A percentile compares a stretch with the other conserved stretches of the same genome.
phyloP scores from a whole-genome alignment of 1,284 basidiomycete species.

The Trametes sp. region DNA sequence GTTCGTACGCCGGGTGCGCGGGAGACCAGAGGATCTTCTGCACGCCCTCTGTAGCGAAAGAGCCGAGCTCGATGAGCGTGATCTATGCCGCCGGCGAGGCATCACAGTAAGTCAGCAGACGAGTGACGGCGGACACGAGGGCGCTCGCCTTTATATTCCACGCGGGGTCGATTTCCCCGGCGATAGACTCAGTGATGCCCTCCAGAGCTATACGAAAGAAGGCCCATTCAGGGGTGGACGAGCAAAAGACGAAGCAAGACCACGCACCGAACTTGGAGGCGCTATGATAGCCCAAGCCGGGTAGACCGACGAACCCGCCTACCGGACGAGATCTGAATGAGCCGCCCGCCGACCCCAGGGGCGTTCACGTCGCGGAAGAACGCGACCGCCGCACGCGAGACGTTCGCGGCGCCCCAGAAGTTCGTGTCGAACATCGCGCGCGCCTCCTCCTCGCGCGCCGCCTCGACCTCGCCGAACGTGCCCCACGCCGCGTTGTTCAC shows the following conservation, averaged over 20 bases:
- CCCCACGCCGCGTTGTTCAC: constrained; percentile 51
- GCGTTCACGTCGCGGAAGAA: constrained; percentile 48
- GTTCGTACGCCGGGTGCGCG: background rate
- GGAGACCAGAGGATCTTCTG: background rate
- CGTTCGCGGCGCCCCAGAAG: constrained; percentile 47
- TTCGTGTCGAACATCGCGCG: constrained; percentile 45
- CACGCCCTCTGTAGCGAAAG: background rate
- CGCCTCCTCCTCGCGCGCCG: constrained; percentile 33
- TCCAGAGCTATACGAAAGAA: constrained; percentile 30
- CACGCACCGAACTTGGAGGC: constrained; percentile 22
- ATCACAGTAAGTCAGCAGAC: no score
- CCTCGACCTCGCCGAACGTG: constrained; percentile 45
- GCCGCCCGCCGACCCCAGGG: constrained; percentile 16
- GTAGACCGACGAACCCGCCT: constrained; percentile 5
- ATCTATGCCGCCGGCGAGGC: background rate
- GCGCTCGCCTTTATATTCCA: constrained; percentile 48
- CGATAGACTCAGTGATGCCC: constrained; percentile 42
- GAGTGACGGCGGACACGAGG: background rate
- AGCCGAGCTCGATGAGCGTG: background rate
- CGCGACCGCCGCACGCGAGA: constrained; percentile 43
- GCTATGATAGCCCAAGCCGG: constrained; percentile 10
- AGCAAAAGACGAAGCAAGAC: background rate
- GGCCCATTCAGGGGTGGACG: background rate
- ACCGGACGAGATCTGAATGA: constrained; percentile 23
- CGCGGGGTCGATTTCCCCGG: constrained; percentile 42